A percentile compares a stretch with the other conserved stretches of the same genome.
phyloP scores from a whole-genome alignment of 1,284 basidiomycete species.

The Puccinia horiana region DNA sequence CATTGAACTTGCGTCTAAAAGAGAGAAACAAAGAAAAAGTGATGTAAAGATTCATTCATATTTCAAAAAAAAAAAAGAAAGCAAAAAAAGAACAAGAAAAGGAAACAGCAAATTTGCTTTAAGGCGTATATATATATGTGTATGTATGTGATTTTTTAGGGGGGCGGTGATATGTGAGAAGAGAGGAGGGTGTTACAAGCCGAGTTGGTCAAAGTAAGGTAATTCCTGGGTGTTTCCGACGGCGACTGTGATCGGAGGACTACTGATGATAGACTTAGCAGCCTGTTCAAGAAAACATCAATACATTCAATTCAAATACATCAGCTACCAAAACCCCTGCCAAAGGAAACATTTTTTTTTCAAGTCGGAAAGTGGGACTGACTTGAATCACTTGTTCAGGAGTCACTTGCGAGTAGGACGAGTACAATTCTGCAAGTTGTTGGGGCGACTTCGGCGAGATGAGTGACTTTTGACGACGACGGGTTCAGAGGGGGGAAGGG shows the following conservation, averaged over 20 bases:
- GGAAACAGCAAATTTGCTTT: too few species aligned
- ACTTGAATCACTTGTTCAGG: constrained; percentile 57
- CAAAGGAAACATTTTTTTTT: neutral
- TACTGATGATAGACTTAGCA: constrained; percentile 64
- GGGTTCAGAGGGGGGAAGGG: constrained; percentile 61
- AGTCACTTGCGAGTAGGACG: constrained; percentile 55
- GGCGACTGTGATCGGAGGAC: constrained; percentile 80
- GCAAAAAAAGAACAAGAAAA: neutral
- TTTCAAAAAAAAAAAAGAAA: neutral
- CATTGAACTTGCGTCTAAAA: too few species aligned
- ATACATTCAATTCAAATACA: neutral
- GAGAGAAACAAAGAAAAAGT: neutral
- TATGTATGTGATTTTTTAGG: too few species aligned
- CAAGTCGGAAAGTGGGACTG: constrained; percentile 5
- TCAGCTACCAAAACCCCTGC: neutral
- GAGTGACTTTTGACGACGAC: constrained; percentile 64
- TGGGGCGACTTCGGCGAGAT: constrained; percentile 67
- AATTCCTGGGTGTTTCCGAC: constrained; percentile 75
- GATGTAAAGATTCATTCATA: neutral
- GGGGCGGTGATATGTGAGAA: neutral
- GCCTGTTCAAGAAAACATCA: constrained; percentile 50
- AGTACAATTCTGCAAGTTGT: constrained; percentile 57
- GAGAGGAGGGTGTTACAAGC: neutral
- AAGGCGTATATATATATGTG: neutral
- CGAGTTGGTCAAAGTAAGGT: constrained; percentile 67